Base-by-base conservation (phyloP, 768 basidiomycete genomes). In the Harrya chromipes region DNA sequence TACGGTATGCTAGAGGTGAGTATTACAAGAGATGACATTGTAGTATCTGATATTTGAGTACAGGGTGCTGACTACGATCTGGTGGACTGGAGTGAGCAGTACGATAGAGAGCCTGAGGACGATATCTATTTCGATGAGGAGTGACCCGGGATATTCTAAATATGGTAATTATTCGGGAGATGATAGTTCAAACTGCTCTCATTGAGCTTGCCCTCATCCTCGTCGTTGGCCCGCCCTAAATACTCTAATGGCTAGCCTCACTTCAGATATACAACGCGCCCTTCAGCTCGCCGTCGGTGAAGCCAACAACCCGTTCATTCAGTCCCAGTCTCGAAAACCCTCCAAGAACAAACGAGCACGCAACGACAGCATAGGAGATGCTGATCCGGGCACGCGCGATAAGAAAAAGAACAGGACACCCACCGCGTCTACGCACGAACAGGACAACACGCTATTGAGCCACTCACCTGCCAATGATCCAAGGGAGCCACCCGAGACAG, bases 1-100 rank as follows among this genome's bases (percentile, higher is more conserved):
- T 88, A 90, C 55, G 89, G 89, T 6, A 63, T 83, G 49, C 70
- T 91, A 11, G 84, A 87, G 65, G 89, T 82, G 68, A 67, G 82
- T 68, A 26, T 36, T 8, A 14, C 9, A 16, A 27, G 24, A 41
- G 7, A 17, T 21, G 4, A 4, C 9, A 20, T 16, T 13, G 16
- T 12, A 7, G 38, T n/a, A 40, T 29, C 29, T 48, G 46, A 53
- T 43, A 36, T n/a, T n/a, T n/a, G n/a, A 43, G 19, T 45, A 27
- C 61, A 90, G 87, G 73, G 76, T 5, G 76, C 84, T 27, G 79
- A 88, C 56, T 90, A 90, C 49, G 85, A 85, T 51, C 62, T 63
- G 43, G 76, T 86, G 9, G 88, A 90, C 61, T 90, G 88, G 87
- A 80, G 82, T 58, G 88, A 90, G 47, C 72, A 71, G 35, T 76